phyloP scores from a whole-genome alignment of 2,329 filamentous ascomycete species.

The Diplocarpon rosae region DNA sequence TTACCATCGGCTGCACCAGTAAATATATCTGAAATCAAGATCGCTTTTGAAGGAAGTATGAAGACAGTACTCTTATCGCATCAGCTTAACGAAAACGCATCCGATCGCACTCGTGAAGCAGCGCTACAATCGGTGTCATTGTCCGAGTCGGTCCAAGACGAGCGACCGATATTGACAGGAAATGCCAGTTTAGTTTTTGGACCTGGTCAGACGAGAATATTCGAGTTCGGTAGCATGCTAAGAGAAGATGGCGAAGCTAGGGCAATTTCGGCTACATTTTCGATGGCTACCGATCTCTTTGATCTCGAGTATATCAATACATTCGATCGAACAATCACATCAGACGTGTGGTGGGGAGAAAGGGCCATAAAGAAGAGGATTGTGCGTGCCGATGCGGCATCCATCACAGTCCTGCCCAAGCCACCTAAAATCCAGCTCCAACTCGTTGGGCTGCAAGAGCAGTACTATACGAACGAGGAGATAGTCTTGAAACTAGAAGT shows the following conservation, averaged over 20 bases:
- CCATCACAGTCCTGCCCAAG: slow-evolving; percentile 68
- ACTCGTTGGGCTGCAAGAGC: slow-evolving; percentile 48
- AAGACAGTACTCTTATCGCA: slow-evolving; percentile 40
- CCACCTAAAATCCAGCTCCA: slow-evolving; percentile 82
- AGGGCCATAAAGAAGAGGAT: slow-evolving; percentile 35
- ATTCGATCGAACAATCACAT: slow-evolving; percentile 33
- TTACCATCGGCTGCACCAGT: slow-evolving; percentile 41
- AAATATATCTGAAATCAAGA: slow-evolving; percentile 37
- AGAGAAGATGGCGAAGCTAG: slow-evolving; percentile 72
- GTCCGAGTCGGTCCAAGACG: slow-evolving; percentile 20
- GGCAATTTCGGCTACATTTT: slow-evolving; percentile 51
- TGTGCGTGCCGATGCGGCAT: slow-evolving; percentile 38
- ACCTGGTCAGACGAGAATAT: slow-evolving; percentile 57
- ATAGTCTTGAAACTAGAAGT: slow-evolving; percentile 60
- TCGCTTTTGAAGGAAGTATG: slow-evolving; percentile 47
- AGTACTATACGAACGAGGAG: slow-evolving; percentile 78
- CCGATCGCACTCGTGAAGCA: background rate
- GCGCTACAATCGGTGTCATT: slow-evolving; percentile 16
- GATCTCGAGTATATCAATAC: slow-evolving; percentile 54
- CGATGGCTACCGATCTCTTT: slow-evolving; percentile 54
- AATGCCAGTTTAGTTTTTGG: slow-evolving; percentile 51
- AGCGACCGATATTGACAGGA: slow-evolving; percentile 37
- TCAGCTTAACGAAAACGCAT: slow-evolving; percentile 1
- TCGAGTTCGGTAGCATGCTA: slow-evolving; percentile 61
- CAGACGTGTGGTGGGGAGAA: slow-evolving; percentile 41